phyloP scores from a whole-genome alignment of 331 rosid genomes.

The Acacia concinna region DNA sequence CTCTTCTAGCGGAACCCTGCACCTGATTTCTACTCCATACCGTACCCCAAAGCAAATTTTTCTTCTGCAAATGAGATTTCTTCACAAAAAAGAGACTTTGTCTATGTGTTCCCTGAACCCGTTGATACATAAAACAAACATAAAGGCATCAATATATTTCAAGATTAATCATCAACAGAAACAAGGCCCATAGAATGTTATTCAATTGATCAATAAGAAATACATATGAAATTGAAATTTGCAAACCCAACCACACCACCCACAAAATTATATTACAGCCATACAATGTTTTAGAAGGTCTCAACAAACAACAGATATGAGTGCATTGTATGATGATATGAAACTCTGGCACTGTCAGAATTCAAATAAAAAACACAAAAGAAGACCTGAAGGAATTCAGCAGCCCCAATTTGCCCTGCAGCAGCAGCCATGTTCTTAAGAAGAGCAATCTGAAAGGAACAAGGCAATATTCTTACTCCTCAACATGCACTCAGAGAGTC shows the following conservation, averaged over 20 bases:
- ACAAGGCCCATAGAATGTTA: not conserved
- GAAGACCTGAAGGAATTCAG: conserved; percentile 62
- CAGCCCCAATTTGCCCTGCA: conserved; percentile 48
- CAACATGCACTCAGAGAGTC: not conserved
- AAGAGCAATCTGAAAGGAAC: not conserved
- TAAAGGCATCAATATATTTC: not conserved
- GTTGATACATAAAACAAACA: conserved; percentile 20
- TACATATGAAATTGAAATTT: not conserved
- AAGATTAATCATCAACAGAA: not conserved
- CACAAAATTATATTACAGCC: not conserved
- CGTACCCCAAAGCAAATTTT: conserved; percentile 60
- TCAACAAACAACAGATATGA: not conserved
- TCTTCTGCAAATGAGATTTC: conserved; percentile 40
- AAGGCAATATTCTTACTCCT: not conserved
- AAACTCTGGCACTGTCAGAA: not conserved
- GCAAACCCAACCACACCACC: not conserved
- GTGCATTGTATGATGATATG: not conserved
- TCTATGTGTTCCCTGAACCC: conserved; percentile 63
- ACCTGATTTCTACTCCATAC: conserved; percentile 27
- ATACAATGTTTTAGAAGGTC: not conserved
- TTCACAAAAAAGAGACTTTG: conserved; percentile 50
- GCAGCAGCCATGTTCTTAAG: conserved; percentile 54
- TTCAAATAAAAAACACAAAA: conserved; percentile 5
- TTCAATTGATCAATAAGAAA: not conserved
- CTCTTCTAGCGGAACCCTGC: conserved; percentile 33